A percentile compares a stretch with the other conserved stretches of the same genome.
Evolutionary conservation across 257 asterid species (phyloP).

Genomic region (Eucommia ulmoides): DNA sequence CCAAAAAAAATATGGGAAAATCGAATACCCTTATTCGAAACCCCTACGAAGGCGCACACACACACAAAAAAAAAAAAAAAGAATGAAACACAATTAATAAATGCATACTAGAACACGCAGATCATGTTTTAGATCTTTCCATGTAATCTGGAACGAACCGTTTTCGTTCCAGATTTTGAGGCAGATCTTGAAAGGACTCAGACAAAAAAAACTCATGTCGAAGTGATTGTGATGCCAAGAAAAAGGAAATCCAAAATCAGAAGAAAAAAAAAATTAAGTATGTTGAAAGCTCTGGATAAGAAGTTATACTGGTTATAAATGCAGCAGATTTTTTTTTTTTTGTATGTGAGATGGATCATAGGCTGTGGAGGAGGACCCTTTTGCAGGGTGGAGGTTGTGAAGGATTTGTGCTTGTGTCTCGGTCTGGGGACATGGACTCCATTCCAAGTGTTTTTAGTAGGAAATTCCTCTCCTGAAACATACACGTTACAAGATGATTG

Average conservation of each 20-base stretch:
- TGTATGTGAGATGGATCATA: conserved; percentile 25
- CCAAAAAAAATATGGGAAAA: conserved; percentile 35
- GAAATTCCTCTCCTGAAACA: conserved; percentile 92
- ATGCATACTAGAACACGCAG: conserved; percentile 37
- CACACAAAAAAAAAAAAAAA: conserved; percentile 52
- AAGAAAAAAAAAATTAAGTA: no score
- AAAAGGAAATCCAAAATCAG: conserved; percentile 29
- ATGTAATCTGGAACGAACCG: conserved; percentile 45
- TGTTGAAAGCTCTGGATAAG: conserved; percentile 24
- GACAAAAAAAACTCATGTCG: conserved; percentile 56
- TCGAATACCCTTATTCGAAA: conserved; percentile 42
- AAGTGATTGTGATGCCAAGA: conserved; percentile 48
- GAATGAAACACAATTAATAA: conserved; percentile 39
- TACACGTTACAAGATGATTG: conserved; percentile 1
- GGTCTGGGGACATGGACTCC: conserved; percentile 47
- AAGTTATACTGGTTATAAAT: no score
- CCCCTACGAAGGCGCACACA: no score
- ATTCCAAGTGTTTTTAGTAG: conserved; percentile 82
- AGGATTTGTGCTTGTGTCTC: conserved; percentile 33
- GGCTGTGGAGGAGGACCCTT: conserved; percentile 94
- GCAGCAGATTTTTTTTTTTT: no score
- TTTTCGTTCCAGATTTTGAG: conserved; percentile 49
- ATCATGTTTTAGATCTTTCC: conserved; percentile 42
- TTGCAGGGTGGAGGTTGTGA: conserved; percentile 87
- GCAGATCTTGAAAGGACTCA: conserved; percentile 71